Percentiles rank a stretch among this genome's conserved stretches.
These are phyloP conservation scores for Pyrenochaeta sp. DNA, from an alignment of 2,329 filamentous ascomycete species.

Conservation along the genomic window DNA sequence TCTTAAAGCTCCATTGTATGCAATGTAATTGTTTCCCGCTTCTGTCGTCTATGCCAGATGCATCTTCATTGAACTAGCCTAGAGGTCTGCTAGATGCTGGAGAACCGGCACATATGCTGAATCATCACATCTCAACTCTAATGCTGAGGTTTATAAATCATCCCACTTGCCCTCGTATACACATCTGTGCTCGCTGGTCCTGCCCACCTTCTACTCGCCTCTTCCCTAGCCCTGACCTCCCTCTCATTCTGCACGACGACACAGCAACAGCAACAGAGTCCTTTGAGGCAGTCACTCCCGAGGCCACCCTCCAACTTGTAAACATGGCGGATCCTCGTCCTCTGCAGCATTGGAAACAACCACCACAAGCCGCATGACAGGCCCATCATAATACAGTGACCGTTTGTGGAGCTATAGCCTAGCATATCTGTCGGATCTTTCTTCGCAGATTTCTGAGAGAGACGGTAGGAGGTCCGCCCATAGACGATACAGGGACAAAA, in stretches of 20 bases:
- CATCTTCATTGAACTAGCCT: not conserved
- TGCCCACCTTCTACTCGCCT: constrained; percentile 49
- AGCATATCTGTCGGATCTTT: constrained; percentile 54
- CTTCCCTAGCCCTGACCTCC: constrained; percentile 55
- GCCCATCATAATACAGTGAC: constrained; percentile 50
- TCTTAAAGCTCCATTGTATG: too few species aligned
- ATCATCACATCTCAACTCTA: constrained; percentile 7
- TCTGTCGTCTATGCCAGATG: too few species aligned
- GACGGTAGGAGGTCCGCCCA: constrained; percentile 55
- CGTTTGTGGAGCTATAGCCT: constrained; percentile 48
- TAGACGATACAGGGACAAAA: constrained; percentile 56
- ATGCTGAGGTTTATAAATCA: constrained; percentile 49
- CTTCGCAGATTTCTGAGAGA: constrained; percentile 48
- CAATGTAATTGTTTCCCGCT: too few species aligned
- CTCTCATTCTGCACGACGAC: constrained; percentile 56
- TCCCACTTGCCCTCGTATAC: constrained; percentile 40
- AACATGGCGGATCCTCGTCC: constrained; percentile 51
- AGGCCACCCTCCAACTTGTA: constrained; percentile 55
- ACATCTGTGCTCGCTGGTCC: constrained; percentile 47
- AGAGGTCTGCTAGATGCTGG: not conserved
- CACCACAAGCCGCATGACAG: constrained; percentile 49
- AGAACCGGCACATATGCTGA: not conserved
- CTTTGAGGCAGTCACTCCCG: constrained; percentile 44
- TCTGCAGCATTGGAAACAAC: constrained; percentile 49
- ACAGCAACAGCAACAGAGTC: constrained; percentile 54